Base-by-base conservation (phyloP, 768 basidiomycete genomes). In the Lentinula boryana region DNA sequence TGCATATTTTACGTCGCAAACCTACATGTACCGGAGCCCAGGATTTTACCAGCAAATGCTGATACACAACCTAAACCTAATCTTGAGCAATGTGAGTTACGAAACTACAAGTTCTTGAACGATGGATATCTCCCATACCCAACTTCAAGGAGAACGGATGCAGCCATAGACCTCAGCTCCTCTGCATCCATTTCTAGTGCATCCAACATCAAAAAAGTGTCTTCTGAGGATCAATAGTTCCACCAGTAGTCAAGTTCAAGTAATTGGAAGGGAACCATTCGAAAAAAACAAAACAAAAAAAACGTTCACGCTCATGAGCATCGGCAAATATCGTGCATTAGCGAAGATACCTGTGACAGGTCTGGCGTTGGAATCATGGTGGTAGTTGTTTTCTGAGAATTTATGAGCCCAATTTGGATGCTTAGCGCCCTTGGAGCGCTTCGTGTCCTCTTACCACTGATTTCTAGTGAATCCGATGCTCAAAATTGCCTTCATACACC, bases 61-160 rank as follows among this genome's bases (percentile, higher is more conserved):
- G 91, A 91, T 0, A 94, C 95, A 67, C 96, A 94, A 7, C 97
- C 97, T 1, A 95, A 96, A 3, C 97, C 97, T 31, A 94, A 94
- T 1, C 95, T 97, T 48, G 15, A 21, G 13, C 38, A 27, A 53
- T 35, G 10, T 15, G 12, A 31, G 31, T 12, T 55, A 44, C 54
- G 56, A 60, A 23, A 23, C 23, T 23, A 23, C 23, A 23, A 23
- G 23, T 23, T 23, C 23, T 23, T 23, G n/a, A 27, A 23, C 5
- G 49, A 23, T 59, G 60, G 63, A 13, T 46, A 23, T 23, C 23
- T 23, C 38, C 65, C 81, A 62, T 64, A 93, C 96, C 97, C 97
- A 60, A 99, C 86, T 74, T 99, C 97, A 1, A 98, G 82, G 67
- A 91, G 93, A 64, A 97, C 70, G 1, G 66, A 63, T 2, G 94